Conservation (phyloP, 129 eudicot genomes). For the Silybum marianum region DNA sequence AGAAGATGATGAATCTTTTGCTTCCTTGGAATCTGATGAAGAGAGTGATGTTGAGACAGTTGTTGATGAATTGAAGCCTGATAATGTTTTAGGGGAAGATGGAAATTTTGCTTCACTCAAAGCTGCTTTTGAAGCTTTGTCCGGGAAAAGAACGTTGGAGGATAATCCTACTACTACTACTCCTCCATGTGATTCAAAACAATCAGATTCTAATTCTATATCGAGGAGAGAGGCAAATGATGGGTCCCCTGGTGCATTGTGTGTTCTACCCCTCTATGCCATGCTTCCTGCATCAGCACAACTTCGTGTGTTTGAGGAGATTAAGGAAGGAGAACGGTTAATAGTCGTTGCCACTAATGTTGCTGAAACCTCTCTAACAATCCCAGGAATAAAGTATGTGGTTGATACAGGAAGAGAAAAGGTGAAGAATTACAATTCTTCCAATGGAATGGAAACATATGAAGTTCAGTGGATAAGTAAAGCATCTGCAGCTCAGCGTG, state of each 20-base stretch:
- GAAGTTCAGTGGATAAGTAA: conserved; percentile 93
- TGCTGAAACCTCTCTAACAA: conserved; percentile 95
- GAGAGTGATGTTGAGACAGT: conserved; percentile 69
- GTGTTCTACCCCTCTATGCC: conserved; percentile 87
- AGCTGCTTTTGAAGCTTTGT: conserved; percentile 83
- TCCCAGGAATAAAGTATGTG: conserved; percentile 94
- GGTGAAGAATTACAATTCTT: conserved; percentile 70
- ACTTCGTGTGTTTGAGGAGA: conserved; percentile 83
- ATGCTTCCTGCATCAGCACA: conserved; percentile 97
- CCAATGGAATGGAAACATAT: conserved; percentile 85
- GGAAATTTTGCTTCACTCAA: conserved; percentile 61
- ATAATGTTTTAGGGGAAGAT: conserved; percentile 43
- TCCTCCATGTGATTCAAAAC: conserved; percentile 20
- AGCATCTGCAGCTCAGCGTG: conserved; percentile 95
- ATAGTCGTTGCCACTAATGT: conserved; percentile 95
- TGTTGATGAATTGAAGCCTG: conserved; percentile 30
- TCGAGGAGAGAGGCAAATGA: conserved; percentile 19
- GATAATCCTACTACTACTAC: not conserved
- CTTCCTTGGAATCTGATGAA: conserved; percentile 50
- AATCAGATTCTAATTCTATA: not conserved
- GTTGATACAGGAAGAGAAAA: conserved; percentile 96
- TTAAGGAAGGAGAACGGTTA: conserved; percentile 75
- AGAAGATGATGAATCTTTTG: conserved; percentile 57
- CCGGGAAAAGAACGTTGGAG: conserved; percentile 36
- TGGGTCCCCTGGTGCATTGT: conserved; percentile 45